Evolutionary conservation across 345 rosid genomes (phyloP).

Genomic region (Hibiscus syriacus): DNA sequence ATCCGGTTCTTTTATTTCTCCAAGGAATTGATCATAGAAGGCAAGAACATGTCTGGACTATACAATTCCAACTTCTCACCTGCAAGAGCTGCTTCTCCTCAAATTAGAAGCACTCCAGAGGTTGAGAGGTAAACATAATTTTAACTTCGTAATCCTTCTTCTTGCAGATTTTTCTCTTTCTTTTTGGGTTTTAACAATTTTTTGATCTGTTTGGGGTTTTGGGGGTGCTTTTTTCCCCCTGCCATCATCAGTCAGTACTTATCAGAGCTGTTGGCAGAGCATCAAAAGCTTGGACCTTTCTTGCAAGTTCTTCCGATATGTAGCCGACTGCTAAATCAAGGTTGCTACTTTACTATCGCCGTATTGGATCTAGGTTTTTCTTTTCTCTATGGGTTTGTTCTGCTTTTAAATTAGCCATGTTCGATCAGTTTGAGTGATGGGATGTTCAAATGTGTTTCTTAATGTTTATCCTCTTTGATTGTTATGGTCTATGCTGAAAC

Average conservation of each 20-base stretch:
- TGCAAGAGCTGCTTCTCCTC: background rate
- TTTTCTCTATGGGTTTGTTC: background rate
- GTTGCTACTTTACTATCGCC: background rate
- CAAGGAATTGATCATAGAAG: background rate
- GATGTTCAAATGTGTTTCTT: background rate
- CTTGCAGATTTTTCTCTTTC: background rate
- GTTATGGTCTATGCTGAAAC: background rate
- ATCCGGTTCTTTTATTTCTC: no score
- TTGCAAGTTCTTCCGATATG: background rate
- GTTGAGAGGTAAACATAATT: background rate
- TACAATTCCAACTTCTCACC: background rate
- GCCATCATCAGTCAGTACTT: background rate
- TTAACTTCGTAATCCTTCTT: background rate
- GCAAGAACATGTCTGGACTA: background rate
- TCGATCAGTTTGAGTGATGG: background rate
- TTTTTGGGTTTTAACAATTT: no score
- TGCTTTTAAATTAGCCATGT: background rate
- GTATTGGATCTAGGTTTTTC: background rate
- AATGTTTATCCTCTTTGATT: background rate
- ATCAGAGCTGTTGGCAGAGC: constrained; percentile 6
- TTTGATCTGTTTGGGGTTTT: background rate
- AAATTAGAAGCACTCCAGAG: background rate
- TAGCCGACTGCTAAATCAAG: background rate
- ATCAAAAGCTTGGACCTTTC: background rate
- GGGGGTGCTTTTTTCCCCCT: background rate